A percentile compares a stretch with the other conserved stretches of the same genome.
Conservation (phyloP, 148 eudicot species). For the Rhododendron mucronatum region DNA sequence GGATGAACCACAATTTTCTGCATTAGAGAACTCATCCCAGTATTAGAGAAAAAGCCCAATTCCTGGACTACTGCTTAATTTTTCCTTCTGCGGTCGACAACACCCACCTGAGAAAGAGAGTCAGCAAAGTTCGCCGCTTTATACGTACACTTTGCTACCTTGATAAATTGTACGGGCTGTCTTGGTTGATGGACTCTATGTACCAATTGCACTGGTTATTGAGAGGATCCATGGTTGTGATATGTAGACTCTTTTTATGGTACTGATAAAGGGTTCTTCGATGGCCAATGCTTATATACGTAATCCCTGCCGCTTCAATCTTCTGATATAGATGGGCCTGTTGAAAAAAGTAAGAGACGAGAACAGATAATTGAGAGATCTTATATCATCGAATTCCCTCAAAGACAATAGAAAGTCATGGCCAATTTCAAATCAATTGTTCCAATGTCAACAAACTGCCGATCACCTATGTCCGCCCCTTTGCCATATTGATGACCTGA, state of each 20-base stretch:
- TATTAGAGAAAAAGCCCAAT: background rate
- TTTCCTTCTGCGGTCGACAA: background rate
- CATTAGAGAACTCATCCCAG: background rate
- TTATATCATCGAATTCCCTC: background rate
- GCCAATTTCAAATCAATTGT: background rate
- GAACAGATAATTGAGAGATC: background rate
- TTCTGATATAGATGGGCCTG: slow-evolving; percentile 69
- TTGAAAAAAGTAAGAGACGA: slow-evolving; percentile 16
- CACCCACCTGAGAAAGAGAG: background rate
- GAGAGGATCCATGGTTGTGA: slow-evolving; percentile 37
- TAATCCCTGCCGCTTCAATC: slow-evolving; percentile 70
- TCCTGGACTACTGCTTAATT: background rate
- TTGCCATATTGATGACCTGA: background rate
- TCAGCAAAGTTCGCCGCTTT: background rate
- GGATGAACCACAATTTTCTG: background rate
- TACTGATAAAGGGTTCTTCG: slow-evolving; percentile 55
- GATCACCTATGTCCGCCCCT: background rate
- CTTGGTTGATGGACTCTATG: slow-evolving; percentile 46
- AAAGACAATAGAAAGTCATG: background rate
- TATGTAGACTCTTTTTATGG: slow-evolving; percentile 58
- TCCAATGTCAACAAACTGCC: background rate
- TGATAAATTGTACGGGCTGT: slow-evolving; percentile 24
- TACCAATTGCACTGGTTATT: slow-evolving; percentile 50
- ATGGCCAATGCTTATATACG: slow-evolving; percentile 81
- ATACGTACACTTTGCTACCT: slow-evolving; percentile 8